Evolutionary conservation across 768 basidiomycete species (phyloP).

Genomic region (Leccinum subgranulosum): DNA sequence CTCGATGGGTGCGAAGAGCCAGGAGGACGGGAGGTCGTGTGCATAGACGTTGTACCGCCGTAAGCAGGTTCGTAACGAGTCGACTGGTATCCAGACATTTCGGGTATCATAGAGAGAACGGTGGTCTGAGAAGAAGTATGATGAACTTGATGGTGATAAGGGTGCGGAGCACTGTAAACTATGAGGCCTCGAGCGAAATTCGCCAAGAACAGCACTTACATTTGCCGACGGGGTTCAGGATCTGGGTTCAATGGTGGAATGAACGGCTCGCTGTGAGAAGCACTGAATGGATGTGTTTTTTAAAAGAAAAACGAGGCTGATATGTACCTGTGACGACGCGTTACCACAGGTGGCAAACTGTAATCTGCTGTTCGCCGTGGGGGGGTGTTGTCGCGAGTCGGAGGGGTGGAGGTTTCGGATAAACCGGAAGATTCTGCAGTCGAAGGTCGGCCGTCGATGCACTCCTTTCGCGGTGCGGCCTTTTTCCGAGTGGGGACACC

Average conservation of each 20-base stretch:
- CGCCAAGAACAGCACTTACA: slow-evolving; percentile 36
- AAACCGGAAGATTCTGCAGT: slow-evolving; percentile 73
- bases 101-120: slow-evolving; percentile 57
- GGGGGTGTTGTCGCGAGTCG: slow-evolving; percentile 64
- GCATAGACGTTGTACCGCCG: slow-evolving; percentile 30
- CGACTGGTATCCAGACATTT: slow-evolving; percentile 49
- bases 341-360: slow-evolving; percentile 34
- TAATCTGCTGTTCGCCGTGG: slow-evolving; percentile 49
- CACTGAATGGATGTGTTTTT: slow-evolving; percentile 3
- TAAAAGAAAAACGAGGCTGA: neutral
- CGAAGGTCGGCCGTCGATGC: slow-evolving; percentile 61
- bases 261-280: slow-evolving; percentile 41
- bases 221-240: slow-evolving; percentile 44
- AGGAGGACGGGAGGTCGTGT: slow-evolving; percentile 40
- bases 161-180: slow-evolving; percentile 38
- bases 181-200: slow-evolving; percentile 12
- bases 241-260: slow-evolving; percentile 42
- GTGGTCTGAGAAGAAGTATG: slow-evolving; percentile 42
- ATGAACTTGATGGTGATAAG: slow-evolving; percentile 45
- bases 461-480: slow-evolving; percentile 53
- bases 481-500: slow-evolving; percentile 72
- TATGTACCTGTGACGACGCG: slow-evolving; percentile 41
- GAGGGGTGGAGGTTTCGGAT: slow-evolving; percentile 70
- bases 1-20: slow-evolving; percentile 26
- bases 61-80: slow-evolving; percentile 54